Conservation (phyloP, 2,329 filamentous ascomycete species). For the Xylaria arbuscula region DNA sequence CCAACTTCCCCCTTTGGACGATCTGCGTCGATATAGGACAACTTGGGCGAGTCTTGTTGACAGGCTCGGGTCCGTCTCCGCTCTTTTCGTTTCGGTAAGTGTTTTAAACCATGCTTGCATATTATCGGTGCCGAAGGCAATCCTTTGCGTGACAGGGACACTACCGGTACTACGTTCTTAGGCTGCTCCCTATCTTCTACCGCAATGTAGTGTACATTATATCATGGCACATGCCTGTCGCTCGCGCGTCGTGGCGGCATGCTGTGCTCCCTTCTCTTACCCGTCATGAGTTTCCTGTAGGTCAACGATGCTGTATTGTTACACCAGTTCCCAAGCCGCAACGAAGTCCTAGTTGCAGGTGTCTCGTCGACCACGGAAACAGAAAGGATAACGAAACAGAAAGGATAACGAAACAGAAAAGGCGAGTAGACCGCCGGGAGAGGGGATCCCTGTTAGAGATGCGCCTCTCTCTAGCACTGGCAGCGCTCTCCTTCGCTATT, state of each 20-base stretch:
- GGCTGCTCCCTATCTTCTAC: not conserved
- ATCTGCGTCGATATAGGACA: slow-evolving; percentile 23
- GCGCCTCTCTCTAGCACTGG: slow-evolving; percentile 11
- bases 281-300: not conserved
- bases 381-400: not conserved
- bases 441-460: slow-evolving; percentile 11
- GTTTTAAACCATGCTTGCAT: slow-evolving; percentile 27
- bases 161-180: not conserved
- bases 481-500: slow-evolving; percentile 13
- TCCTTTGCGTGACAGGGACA: slow-evolving; percentile 12
- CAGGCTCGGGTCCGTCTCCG: slow-evolving; percentile 17
- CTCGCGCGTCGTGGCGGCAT: slow-evolving; percentile 16
- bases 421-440: not conserved
- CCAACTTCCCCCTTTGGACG: slow-evolving; percentile 17
- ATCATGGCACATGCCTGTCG: slow-evolving; percentile 15
- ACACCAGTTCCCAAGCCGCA: slow-evolving; percentile 4
- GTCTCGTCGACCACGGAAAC: too few species aligned
- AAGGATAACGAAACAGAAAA: not conserved
- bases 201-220: slow-evolving; percentile 6
- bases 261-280: slow-evolving; percentile 3
- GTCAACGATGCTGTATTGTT: slow-evolving; percentile 6
- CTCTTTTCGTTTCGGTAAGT: slow-evolving; percentile 11
- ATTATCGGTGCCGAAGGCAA: slow-evolving; percentile 26
- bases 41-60: slow-evolving; percentile 17
- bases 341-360: not conserved